These are phyloP conservation scores for Nakazawaea holstii DNA, from an alignment of 805 yeast species.

Conservation along the genomic window DNA sequence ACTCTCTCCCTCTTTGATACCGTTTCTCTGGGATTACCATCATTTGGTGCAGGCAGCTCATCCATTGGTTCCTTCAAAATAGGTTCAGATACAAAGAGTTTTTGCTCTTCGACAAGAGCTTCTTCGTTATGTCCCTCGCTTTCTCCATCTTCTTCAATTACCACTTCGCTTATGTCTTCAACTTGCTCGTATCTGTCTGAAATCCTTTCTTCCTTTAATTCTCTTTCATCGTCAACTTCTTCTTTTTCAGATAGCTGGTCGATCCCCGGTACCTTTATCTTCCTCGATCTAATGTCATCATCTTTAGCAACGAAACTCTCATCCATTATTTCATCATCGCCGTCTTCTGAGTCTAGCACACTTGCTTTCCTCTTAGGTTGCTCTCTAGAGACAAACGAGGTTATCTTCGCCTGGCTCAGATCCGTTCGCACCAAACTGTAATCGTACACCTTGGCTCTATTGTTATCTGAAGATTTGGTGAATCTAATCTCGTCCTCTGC, in stretches of 20 bases:
- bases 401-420: conserved; percentile 51
- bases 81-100: neutral
- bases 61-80: neutral
- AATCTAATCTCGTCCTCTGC: conserved; percentile 11
- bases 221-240: conserved; percentile 9
- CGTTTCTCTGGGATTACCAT: neutral
- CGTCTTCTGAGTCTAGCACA: neutral
- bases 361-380: neutral
- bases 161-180: conserved; percentile 1
- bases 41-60: neutral
- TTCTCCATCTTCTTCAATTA: neutral
- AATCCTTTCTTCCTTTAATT: conserved; percentile 2
- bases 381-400: conserved; percentile 24
- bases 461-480: neutral
- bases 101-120: neutral
- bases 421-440: conserved; percentile 70
- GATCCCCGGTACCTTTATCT: no score
- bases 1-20: conserved; percentile 21
- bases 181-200: conserved; percentile 1
- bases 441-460: conserved; percentile 41
- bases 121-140: neutral
- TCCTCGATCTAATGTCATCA: no score
- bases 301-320: no score
- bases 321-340: neutral
- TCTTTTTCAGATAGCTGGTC: neutral